Base-by-base conservation (phyloP, 78 protist genomes). In the Dictyostelium discoideum region DNA sequence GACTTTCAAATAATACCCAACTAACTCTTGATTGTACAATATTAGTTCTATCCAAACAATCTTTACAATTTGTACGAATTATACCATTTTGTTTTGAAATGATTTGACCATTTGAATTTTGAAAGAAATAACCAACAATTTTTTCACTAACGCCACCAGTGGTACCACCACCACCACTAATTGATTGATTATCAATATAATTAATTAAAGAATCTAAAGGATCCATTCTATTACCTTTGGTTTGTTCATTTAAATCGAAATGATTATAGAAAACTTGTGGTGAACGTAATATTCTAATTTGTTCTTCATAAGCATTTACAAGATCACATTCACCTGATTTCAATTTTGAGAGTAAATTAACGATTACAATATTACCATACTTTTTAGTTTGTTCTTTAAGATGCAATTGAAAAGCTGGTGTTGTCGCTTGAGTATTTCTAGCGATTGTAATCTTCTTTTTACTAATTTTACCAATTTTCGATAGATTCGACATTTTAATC, bases 21-120 rank as follows among this genome's bases (percentile, higher is more conserved):
- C 83, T 86, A 48, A 93, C 65, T 39, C 92, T 10, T 26, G 87
- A 32, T 92, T 97, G 98, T 10, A 86, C 96, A n/a, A 97, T 98
- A 24, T 98, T 98, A 18, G 99, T 98, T 26, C 99, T 93, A 48
- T 98, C 99, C 44, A 98, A 80, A 78, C 98, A 98, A 83, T 98
- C 99, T 57, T 98, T 93, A 81, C 99, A 98, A 85, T 98, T 98
- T 65, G 97, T 96, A 29, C 99, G 96, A 39, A 98, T 26, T 0
- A 86, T 77, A 9, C 98, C 99, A 20, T 9, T 18, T 67, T 94
- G 98, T 57, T 13, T 76, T 7, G 32, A 48, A 37, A 20, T 7
- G 2, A 84, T 37, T 26, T 54, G 20, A 13, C 88, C 67, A 32
- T 39, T 11, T 13, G 74, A 14, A 24, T 72, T 50, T 26, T 81